Percentiles rank a stretch among this genome's conserved stretches.
These are phyloP conservation scores for Pythium vanterpoolii DNA, from an alignment of 352 stramenopile species.

Conservation along the genomic window DNA sequence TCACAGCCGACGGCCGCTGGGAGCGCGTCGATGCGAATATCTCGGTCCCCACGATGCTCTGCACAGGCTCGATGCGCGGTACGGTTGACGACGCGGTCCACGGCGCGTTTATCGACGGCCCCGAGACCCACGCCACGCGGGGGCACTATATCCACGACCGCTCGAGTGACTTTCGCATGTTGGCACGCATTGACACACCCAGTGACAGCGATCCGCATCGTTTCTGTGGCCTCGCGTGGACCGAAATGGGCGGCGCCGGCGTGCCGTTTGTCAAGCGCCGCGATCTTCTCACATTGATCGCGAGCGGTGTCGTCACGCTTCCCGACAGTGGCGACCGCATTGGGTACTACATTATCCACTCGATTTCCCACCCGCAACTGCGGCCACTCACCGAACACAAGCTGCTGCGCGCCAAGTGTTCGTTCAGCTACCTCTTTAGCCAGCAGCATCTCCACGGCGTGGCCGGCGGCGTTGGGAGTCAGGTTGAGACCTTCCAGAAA, in stretches of 20 bases:
- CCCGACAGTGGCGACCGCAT: conserved; percentile 6
- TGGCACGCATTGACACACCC: conserved; percentile 5
- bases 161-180: conserved; percentile 15
- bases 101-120: conserved; percentile 18
- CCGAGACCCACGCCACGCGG: conserved; percentile 12
- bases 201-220: conserved; percentile 14
- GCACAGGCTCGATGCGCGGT: conserved; percentile 17
- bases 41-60: conserved; percentile 17
- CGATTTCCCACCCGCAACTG: conserved; percentile 13
- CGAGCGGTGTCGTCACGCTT: conserved; percentile 8
- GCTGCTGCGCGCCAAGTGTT: conserved; percentile 15
- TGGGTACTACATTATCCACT: conserved; percentile 26
- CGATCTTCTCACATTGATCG: conserved; percentile 14
- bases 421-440: conserved; percentile 20
- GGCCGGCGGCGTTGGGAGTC: not conserved
- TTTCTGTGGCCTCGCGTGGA: conserved; percentile 20
- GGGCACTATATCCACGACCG: conserved; percentile 16
- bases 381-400: conserved; percentile 18
- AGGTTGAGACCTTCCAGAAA: conserved; percentile 22
- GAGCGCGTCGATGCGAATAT: conserved; percentile 18
- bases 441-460: conserved; percentile 1
- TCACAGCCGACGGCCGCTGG: conserved; percentile 12
- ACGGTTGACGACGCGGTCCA: conserved; percentile 21
- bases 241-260: conserved; percentile 13
- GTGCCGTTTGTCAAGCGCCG: conserved; percentile 17